phyloP scores from a whole-genome alignment of 768 basidiomycete species.

The Pilatotrama ljubarskyi region DNA sequence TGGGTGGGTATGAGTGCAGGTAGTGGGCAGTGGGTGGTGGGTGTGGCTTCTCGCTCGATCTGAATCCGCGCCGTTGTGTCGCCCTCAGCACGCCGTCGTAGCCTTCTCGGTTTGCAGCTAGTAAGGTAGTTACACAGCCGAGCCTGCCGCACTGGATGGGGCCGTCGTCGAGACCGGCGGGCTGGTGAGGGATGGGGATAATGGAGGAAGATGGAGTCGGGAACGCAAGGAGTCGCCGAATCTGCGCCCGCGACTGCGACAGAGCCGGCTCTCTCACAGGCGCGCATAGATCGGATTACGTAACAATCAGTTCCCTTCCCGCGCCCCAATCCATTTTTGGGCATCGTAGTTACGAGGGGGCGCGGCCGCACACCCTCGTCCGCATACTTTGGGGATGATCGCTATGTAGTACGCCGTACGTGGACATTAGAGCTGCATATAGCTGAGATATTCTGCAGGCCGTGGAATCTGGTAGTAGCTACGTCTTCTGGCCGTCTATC shows the following conservation, averaged over 20 bases:
- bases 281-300: constrained; percentile 16
- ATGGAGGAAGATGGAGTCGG: not conserved
- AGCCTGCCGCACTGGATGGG: not conserved
- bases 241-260: not conserved
- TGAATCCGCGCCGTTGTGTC: not conserved
- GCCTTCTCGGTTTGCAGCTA: not conserved
- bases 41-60: not conserved
- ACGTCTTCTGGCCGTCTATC: too few relatives aligned
- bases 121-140: not conserved
- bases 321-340: constrained; percentile 1
- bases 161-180: constrained; percentile 12
- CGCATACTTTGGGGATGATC: not conserved
- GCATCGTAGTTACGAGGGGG: constrained; percentile 13
- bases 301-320: constrained; percentile 3
- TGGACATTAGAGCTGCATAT: too few relatives aligned
- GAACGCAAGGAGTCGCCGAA: not conserved
- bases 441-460: too few relatives aligned
- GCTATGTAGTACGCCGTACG: not conserved
- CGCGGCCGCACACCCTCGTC: constrained; percentile 1
- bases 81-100: not conserved
- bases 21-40: not conserved
- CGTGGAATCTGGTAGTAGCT: too few relatives aligned
- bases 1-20: not conserved
- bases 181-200: not conserved
- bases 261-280: not conserved